Evolutionary conservation across 2,329 filamentous ascomycete genomes (phyloP).

Genomic region (Sclerotinia spermophila): DNA sequence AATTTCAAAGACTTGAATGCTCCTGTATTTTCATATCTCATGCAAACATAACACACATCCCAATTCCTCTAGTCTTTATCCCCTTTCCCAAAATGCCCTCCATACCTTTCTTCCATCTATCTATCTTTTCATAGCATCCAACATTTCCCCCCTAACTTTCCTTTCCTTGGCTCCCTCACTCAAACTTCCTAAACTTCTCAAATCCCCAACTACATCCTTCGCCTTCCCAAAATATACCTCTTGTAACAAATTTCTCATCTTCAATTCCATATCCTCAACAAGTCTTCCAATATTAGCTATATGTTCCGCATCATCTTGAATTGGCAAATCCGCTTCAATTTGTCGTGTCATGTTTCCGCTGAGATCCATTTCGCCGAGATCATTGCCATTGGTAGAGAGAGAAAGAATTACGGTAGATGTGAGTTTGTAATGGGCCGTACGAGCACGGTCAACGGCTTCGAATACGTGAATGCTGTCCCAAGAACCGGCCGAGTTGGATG

Average conservation of each 20-base stretch:
- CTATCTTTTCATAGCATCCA: constrained; percentile 52
- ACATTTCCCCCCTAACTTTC: constrained; percentile 84
- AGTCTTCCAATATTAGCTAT: constrained; percentile 91
- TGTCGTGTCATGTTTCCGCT: constrained; percentile 98
- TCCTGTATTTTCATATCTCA: constrained; percentile 14
- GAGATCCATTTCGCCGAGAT: constrained; percentile 82
- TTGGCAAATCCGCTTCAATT: constrained; percentile 84
- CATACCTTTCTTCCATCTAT: neutral
- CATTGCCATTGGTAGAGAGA: constrained; percentile 64
- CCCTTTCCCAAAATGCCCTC: neutral
- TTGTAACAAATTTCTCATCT: constrained; percentile 97
- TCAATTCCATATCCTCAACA: constrained; percentile 99
- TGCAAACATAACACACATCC: constrained; percentile 12
- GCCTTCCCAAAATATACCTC: constrained; percentile 99
- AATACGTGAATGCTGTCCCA: constrained; percentile 99
- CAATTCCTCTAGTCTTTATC: neutral
- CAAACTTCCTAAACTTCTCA: constrained; percentile 80
- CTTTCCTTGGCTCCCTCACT: constrained; percentile 81
- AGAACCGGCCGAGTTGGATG: constrained; percentile 67
- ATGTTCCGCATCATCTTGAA: constrained; percentile 87
- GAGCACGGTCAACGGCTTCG: constrained; percentile 88
- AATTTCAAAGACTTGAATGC: neutral
- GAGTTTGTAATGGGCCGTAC: constrained; percentile 93
- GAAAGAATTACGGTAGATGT: constrained; percentile 95
- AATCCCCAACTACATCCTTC: constrained; percentile 94